Base-by-base conservation (phyloP, 345 rosid species). In the Mangifera indica region DNA sequence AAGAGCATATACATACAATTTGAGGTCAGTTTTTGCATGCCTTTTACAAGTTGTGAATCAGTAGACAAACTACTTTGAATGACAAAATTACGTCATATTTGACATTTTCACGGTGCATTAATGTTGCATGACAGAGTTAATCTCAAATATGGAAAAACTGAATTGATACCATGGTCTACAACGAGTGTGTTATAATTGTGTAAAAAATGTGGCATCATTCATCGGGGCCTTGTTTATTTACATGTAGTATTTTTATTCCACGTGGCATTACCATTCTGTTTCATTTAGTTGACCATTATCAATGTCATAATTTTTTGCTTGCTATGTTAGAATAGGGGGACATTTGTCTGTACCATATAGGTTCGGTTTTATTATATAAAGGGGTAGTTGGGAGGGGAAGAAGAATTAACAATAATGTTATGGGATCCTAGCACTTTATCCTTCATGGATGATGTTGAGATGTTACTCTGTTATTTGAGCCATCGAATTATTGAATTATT, bases 271-370 rank as follows among this genome's bases (percentile, higher is more conserved):
- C 25, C 2, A 15, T 49, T 21, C 22, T 61, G n/a, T 21, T 76
- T 24, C 21, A 60, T 61, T 29, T 26, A 42, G 67, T 42, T 69
- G 69, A 24, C 37, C 70, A 37, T 15, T 51, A 25, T 56, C 7
- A 20, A 9, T 44, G 53, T 67, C 34, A 22, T 18, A n/a, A 26
- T 18, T 56, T 42, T 26, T 46, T 62, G 54, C 44, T 61, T 34
- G 55, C 54, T 26, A 21, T 29, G 32, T 29, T 29, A 29, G 32
- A n/a, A 29, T 29, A 29, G 32, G 32, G 32, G 32, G 3, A 29
- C 3, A 29, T 3, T 29, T 29, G 32, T 29, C 32, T 29, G 1
- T 29, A 29, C 3, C 32, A 1, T 29, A 29, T 29, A 3, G 32
- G 32, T 29, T 29, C 3, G 32, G 32, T 29, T 29, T n/a, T 29